Evolutionary conservation across 768 basidiomycete species (phyloP), one percentile per base, ranked within the genome.

Genomic region (Sporobolomyces pararoseus): DNA sequence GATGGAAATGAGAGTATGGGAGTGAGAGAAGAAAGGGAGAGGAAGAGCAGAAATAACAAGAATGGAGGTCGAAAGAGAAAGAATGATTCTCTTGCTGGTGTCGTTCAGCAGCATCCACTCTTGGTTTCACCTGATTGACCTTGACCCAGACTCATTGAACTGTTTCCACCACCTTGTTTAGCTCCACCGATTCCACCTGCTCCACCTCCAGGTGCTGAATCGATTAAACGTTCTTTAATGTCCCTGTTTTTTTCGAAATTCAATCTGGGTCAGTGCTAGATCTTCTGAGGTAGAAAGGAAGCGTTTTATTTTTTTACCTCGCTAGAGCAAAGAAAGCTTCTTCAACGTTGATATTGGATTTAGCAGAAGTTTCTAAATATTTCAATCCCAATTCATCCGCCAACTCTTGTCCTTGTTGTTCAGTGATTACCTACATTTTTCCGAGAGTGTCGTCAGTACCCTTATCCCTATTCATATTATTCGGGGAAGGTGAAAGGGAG

Each of bases 311-410:
- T n/a, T n/a, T n/a, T n/a, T n/a, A 95, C 94, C 93, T 87, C 35
- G 96, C 93, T 65, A 98, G 85, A 6, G 89, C 90, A 81, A 98
- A 96, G 85, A 99, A 99, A 17, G 95, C 95, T 76, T 98, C 92
- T 82, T 99, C 96, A 42, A 99, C 96, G 68, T 92, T 92, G 60
- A 95, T 92, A 79, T 97, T 97, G 53, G 89, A 85, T 83, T 98
- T 98, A 46, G 96, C 96, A 23, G 89, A 91, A 21, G 96, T 99
- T 82, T 98, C 96, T 85, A 98, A 89, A 80, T 97, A 99, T 79
- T 85, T 88, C 80, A 99, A 85, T n/a, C 91, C 93, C 35, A 98
- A 85, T 80, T 98, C 93, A 63, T 88, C 84, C 7, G 96, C 96
- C 51, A 99, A 85, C 76, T 89, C 89, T 66, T 88, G 88, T 49